Evolutionary conservation across 2,329 filamentous ascomycete genomes (phyloP), one percentile per base, ranked within the genome.

Genomic region (Chaetomiaceae sp.): DNA sequence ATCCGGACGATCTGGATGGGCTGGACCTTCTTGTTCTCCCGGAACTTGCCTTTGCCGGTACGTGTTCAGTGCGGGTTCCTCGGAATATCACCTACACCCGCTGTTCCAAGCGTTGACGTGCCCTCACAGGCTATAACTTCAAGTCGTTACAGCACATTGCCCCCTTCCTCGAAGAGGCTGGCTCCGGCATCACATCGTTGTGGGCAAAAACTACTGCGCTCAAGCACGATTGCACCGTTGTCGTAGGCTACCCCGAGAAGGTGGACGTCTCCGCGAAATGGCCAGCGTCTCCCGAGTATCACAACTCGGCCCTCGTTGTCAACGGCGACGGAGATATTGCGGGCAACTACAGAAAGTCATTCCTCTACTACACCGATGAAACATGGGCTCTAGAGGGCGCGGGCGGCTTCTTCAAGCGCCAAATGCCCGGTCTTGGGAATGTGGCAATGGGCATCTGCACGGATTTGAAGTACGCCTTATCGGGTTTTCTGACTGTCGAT

Each of bases 41-140:
- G 0, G 89, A 92, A 65, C 71, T 92, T 66, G 86, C 88, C 1
- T 90, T 92, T 64, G 78, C 82, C 53, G 85, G 85, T 87, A 69
- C 60, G 71, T 64, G 25, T 1, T 5, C 11, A 9, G n/a, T n/a
- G n/a, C n/a, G n/a, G n/a, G n/a, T n/a, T n/a, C 8, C 40, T 13
- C 27, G 42, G 7, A 7, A 20, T n/a, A n/a, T 30, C 25, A 10
- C 30, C 14, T 20, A 11, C 5, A 40, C 16, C 43, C 38, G 14
- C 18, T 25, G 9, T 21, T n/a, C 5, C 16, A 20, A 7, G 23
- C 27, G 8, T 8, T 27, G 34, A 46, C 48, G 9, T 27, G 11
- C 9, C 25, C 4, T 34, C 8, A 1, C 45, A 82, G 86, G 89
- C 27, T 94, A 91, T 72, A 90, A 90, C 66, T 92, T 91, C 71